phyloP scores from a whole-genome alignment of 768 basidiomycete genomes.

The Phlegmacium glaucopus region DNA sequence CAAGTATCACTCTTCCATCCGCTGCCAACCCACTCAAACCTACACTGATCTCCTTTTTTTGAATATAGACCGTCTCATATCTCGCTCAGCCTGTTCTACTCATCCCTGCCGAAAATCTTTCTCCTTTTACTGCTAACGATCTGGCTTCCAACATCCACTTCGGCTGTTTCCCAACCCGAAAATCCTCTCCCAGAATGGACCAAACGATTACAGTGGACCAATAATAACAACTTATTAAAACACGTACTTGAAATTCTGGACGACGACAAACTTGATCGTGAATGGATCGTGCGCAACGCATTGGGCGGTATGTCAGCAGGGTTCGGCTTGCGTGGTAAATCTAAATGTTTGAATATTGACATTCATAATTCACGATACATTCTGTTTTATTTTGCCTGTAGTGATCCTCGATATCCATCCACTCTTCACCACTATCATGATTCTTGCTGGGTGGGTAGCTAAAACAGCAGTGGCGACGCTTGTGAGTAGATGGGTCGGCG shows the following conservation, averaged over 20 bases:
- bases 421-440: conserved; percentile 68
- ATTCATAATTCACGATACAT: not conserved
- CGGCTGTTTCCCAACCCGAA: conserved; percentile 19
- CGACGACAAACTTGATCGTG: conserved; percentile 72
- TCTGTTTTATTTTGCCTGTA: conserved; percentile 20
- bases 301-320: conserved; percentile 86
- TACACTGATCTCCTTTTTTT: not conserved
- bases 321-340: conserved; percentile 75
- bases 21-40: not conserved
- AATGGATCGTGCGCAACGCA: conserved; percentile 82
- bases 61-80: conserved; percentile 63
- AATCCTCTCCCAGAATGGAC: conserved; percentile 25
- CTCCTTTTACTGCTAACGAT: conserved; percentile 79
- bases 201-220: conserved; percentile 16
- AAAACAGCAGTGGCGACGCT: conserved; percentile 62
- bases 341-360: too few species aligned
- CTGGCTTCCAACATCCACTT: conserved; percentile 55
- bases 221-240: conserved; percentile 31
- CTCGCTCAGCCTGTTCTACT: conserved; percentile 78
- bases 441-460: conserved; percentile 67
- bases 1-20: conserved; percentile 40
- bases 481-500: conserved; percentile 68
- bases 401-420: conserved; percentile 81
- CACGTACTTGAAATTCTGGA: conserved; percentile 56
- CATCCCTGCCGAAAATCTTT: conserved; percentile 81